Base-by-base conservation (phyloP, 2,329 filamentous ascomycete species). In the Colletotrichum incanum region DNA sequence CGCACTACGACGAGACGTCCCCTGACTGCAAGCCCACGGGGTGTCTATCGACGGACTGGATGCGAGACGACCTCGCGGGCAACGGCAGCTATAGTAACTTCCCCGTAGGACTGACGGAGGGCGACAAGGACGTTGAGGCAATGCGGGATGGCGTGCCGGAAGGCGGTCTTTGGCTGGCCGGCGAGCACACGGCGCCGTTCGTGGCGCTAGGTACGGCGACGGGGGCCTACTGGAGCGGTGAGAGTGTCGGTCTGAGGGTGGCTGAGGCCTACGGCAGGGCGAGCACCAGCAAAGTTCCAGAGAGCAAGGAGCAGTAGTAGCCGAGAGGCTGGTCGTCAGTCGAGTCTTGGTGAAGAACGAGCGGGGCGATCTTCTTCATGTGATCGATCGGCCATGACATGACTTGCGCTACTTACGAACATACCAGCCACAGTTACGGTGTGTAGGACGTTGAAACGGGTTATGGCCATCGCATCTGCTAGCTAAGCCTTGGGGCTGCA, bases 201-300 rank as follows among this genome's bases (percentile, higher is more conserved):
- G 91, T 97, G 37, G 95, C 93, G 14, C 81, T 98, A 73, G 96
- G 95, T 0, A 98, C 95, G 5, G 93, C 92, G 16, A 97, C 94
- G 0, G 96, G 96, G 0, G 96, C 96, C 14, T 98, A 94, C 80
- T 97, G 94, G 94, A 94, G 93, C 79, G 95, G 95, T 1, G 94
- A 97, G 84, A 89, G 88, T 26, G 93, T 95, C 43, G 95, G 88
- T 1, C 88, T 85, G 79, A 89, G 91, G 78, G 89, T 95, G 70
- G 83, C 85, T 0, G 85, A 87, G 77, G 85, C 82, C 9, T 92
- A 92, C 78, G 87, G 71, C 23, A 56, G 70, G 54, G 59, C 70
- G 37, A 65, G 65, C 52, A 64, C 55, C 50, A 39, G 45, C 34
- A 49, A 62, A 39, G 37, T n/a, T 28, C 39, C 26, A 14, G 59